Conservation (phyloP, 306 rosid species). For the Vicia faba region DNA sequence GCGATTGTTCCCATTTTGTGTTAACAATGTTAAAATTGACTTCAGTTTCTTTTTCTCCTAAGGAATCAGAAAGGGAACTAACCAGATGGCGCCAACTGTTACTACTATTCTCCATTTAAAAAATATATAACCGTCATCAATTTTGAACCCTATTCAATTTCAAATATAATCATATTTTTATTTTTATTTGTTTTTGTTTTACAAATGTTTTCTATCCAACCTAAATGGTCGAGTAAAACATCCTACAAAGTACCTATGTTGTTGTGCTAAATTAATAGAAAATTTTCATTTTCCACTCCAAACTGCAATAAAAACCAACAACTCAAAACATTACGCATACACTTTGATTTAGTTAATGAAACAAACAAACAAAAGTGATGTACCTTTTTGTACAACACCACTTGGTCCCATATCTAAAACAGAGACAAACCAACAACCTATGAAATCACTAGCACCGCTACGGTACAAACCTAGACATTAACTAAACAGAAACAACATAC, state of each 20-base stretch:
- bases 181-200: no score
- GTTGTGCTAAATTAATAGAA: neutral
- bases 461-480: neutral
- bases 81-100: neutral
- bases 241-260: no score
- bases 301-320: neutral
- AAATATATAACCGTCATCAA: neutral
- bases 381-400: no score
- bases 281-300: neutral
- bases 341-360: constrained; percentile 6
- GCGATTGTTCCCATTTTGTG: neutral
- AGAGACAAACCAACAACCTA: constrained; percentile 8
- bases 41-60: neutral
- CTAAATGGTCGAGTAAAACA: no score
- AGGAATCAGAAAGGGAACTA: neutral
- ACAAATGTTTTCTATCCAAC: no score
- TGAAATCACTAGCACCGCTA: neutral
- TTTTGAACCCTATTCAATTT: no score
- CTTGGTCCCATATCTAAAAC: neutral
- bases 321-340: neutral
- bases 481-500: neutral
- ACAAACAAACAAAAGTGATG: no score
- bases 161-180: no score
- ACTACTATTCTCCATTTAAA: neutral
- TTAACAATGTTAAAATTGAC: neutral